phyloP scores from a whole-genome alignment of 495 filamentous ascomycete species.

The Penicillium canescens region DNA sequence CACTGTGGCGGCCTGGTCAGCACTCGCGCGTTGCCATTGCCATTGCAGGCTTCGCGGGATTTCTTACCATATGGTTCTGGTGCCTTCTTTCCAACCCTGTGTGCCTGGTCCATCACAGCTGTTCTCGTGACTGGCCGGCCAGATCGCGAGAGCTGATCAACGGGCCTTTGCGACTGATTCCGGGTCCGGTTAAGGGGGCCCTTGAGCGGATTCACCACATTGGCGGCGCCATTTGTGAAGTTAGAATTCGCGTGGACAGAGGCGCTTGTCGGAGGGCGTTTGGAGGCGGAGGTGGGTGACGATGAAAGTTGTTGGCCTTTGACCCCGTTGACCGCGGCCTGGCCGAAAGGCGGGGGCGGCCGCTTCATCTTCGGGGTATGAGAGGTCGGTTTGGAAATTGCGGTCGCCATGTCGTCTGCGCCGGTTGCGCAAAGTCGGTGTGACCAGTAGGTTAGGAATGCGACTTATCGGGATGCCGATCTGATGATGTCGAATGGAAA shows the following conservation, averaged over 20 bases:
- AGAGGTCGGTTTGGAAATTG: constrained; percentile 55
- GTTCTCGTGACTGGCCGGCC: constrained; percentile 36
- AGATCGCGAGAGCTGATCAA: constrained; percentile 35
- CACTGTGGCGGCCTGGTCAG: constrained; percentile 40
- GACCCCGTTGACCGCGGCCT: constrained; percentile 63
- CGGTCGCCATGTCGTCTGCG: constrained; percentile 49
- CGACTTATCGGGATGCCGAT: constrained; percentile 28
- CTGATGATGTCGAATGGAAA: constrained; percentile 29
- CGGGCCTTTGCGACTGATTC: constrained; percentile 50
- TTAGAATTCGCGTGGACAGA: constrained; percentile 35
- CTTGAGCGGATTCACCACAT: constrained; percentile 33
- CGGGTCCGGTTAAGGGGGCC: constrained; percentile 53
- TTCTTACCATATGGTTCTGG: constrained; percentile 53
- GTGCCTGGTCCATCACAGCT: constrained; percentile 32
- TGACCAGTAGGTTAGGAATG: constrained; percentile 17
- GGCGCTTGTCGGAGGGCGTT: constrained; percentile 56
- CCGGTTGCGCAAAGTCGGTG: constrained; percentile 21
- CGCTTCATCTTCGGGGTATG: constrained; percentile 72
- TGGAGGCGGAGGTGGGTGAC: constrained; percentile 65
- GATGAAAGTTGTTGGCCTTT: constrained; percentile 63
- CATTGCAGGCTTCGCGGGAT: neutral
- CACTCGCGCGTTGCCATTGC: constrained; percentile 7
- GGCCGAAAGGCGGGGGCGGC: constrained; percentile 65
- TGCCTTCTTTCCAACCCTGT: constrained; percentile 36
- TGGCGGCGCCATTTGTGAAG: constrained; percentile 46